These are phyloP conservation scores for Suillus luteus DNA, from an alignment of 768 basidiomycete species.

Conservation along the genomic window DNA sequence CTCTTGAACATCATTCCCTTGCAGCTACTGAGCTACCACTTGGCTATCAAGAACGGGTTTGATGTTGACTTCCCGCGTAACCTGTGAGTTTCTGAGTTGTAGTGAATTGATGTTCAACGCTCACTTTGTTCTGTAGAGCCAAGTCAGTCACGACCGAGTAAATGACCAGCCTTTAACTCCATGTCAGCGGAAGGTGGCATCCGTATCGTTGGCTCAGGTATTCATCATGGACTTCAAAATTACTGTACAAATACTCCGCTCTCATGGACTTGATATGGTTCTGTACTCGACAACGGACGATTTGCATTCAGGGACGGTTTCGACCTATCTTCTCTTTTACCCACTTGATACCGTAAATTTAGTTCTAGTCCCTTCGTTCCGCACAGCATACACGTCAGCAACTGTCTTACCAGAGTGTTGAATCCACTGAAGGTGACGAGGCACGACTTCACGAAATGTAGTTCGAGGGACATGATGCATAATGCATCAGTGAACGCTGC, in stretches of 20 bases:
- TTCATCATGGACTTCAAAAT: constrained; percentile 18
- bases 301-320: constrained; percentile 28
- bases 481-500: no score
- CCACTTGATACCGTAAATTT: not conserved
- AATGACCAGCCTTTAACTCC: constrained; percentile 17
- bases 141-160: constrained; percentile 80
- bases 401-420: not conserved
- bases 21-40: constrained; percentile 93
- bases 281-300: constrained; percentile 32
- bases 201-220: constrained; percentile 1
- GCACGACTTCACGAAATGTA: not conserved
- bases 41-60: constrained; percentile 93
- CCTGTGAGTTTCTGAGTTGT: constrained; percentile 55
- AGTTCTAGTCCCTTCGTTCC: not conserved
- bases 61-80: constrained; percentile 99
- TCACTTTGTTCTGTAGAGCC: constrained; percentile 46
- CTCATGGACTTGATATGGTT: constrained; percentile 24
- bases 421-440: not conserved
- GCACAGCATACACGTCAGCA: constrained; percentile 3
- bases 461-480: no score
- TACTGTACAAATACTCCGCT: constrained; percentile 17
- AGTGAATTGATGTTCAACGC: constrained; percentile 11
- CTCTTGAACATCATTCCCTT: constrained; percentile 95
- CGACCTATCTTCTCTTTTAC: constrained; percentile 5
- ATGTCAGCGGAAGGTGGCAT: constrained; percentile 7